Evolutionary conservation across 805 yeast species (phyloP), one percentile per base, ranked within the genome.

Genomic region (Torulaspora quercuum): DNA sequence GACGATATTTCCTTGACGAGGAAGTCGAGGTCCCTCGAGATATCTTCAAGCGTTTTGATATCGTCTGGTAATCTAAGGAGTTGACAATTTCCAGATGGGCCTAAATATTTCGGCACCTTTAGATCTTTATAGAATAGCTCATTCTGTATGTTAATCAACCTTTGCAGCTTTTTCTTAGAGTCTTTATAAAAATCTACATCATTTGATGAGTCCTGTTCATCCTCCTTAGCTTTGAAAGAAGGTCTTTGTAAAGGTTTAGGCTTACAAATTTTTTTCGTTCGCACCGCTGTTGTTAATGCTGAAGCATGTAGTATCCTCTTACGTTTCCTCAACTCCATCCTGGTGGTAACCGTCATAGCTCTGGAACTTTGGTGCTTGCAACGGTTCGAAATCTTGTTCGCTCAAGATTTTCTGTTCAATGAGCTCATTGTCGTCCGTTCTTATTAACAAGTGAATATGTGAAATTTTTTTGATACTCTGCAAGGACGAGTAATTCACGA

Each of bases 401-500:
- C 29, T 25, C 20, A 35, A 17, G 10, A 35, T 20, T 21, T 30
- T 14, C 16, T 28, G 11, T 7, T 29, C 39, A 14, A 35, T 24
- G 25, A 25, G 17, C 21, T 35, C 26, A 15, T 7, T 29, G 18
- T 38, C 25, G 14, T 14, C 15, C 25, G 30, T 28, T 27, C 63
- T 70, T 8, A 82, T 45, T 18, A 82, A 50, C 2, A 82, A 73
- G 57, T 82, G 92, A n/a, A 82, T 62, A 53, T 82, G 92, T 15
- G 87, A 80, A 22, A 82, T 64, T 19, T 74, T 68, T 45, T 66
- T 70, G 5, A 83, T 80, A 53, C 87, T 80, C 54, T 83, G 92
- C 25, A 83, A 56, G 5, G 72, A 67, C 6, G 80, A 72, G 75
- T 83, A 82, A 53, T 83, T 83, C 46, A 82, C 70, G 57, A 82